Conservation (phyloP, 1,284 basidiomycete genomes). For the Boletus smithii region DNA sequence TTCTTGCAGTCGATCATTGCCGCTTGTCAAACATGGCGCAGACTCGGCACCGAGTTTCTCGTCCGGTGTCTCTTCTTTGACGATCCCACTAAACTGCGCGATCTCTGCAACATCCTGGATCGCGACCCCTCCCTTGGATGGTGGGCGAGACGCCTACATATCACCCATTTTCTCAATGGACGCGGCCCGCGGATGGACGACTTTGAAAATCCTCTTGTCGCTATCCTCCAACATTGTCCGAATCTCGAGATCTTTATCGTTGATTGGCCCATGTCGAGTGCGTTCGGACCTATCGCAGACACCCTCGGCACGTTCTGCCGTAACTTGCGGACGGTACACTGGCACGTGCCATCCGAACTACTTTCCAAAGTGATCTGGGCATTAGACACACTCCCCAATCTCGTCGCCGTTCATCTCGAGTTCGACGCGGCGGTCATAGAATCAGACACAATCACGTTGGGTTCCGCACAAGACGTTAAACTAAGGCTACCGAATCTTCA, state of each 20-base stretch:
- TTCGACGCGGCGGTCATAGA: conserved; percentile 37
- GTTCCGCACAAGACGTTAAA: conserved; percentile 54
- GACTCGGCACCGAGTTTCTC: conserved; percentile 57
- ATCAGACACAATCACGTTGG: conserved; percentile 42
- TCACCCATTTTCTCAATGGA: conserved; percentile 48
- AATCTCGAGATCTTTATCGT: conserved; percentile 68
- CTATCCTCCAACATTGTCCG: conserved; percentile 57
- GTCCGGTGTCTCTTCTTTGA: conserved; percentile 64
- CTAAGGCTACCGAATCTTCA: conserved; percentile 54
- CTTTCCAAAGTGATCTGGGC: conserved; percentile 66
- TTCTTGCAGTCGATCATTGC: conserved; percentile 54
- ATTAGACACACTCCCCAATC: conserved; percentile 52
- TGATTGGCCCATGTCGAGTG: conserved; percentile 53
- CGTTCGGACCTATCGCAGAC: conserved; percentile 60
- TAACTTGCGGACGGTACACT: conserved; percentile 54
- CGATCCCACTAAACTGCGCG: conserved; percentile 48
- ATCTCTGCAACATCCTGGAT: conserved; percentile 47
- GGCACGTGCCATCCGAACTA: conserved; percentile 51
- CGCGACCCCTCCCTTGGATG: conserved; percentile 52
- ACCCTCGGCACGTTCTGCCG: conserved; percentile 50
- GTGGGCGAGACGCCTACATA: conserved; percentile 63
- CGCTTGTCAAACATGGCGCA: conserved; percentile 54
- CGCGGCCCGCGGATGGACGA: conserved; percentile 32
- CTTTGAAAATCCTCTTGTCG: conserved; percentile 39
- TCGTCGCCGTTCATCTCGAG: conserved; percentile 54